Base-by-base conservation (phyloP, 371 early-diverging fungal genomes). In the Rhizopus delemar region DNA sequence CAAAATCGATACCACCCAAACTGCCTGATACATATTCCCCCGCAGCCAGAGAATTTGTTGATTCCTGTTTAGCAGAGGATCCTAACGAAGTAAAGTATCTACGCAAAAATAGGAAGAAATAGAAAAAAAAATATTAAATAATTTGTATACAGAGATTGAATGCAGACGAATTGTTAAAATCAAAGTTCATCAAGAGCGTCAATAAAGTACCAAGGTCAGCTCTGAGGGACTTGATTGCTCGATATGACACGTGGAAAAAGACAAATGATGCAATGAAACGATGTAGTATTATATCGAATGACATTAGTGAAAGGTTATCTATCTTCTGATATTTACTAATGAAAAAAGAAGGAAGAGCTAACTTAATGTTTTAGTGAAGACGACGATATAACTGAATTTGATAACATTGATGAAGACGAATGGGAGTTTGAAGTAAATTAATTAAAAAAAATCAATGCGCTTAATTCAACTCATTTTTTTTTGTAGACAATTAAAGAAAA, bases 31-130 rank as follows among this genome's bases (percentile, higher is more conserved):
- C 83, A 22, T 92, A 81, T 80, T 87, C 92, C 2, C 66, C 77
- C n/a, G 77, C 81, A 0, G 83, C 96, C 63, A 90, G 90, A 61
- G 98, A 97, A 49, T 96, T 98, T 82, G 89, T 97, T 2, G 82
- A 86, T 13, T 62, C 79, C 3, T 98, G 99, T 68, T 70, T 98
- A 32, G 88, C 89, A 32, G 90, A 92, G 51, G 91, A 95, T 46
- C 94, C 97, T 13, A 85, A 87, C 22, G 86, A 93, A 83, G 88
- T 86, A 64, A n/a, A 43, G 38, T 6, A 56, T 16, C 28, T 15
- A 9, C 8, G 13, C 13, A 3, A 43, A 8, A 31, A 49, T 28
- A 34, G 5, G 22, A 8, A 34, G 7, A 41, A 46, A 13, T 5
- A 11, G 46, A 58, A 28, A 5, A 6, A 7, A 15, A 16, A 57